Evolutionary conservation across 2,329 filamentous ascomycete genomes (phyloP).

Genomic region (Phoma sp.): DNA sequence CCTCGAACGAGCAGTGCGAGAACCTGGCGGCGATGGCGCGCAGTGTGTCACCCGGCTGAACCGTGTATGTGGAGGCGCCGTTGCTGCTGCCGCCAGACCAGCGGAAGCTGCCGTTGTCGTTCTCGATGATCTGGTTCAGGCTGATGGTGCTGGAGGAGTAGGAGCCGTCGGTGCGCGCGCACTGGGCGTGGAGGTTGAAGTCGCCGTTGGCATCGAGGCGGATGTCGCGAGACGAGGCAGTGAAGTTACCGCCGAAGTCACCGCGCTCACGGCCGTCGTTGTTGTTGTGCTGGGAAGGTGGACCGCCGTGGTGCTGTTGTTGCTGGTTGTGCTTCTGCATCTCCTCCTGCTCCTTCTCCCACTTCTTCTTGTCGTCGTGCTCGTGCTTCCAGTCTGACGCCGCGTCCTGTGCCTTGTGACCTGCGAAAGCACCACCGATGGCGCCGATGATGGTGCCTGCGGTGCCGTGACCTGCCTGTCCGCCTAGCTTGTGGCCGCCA

Average conservation of each 20-base stretch:
- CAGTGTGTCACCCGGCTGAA: constrained; percentile 36
- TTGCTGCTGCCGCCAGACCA: constrained; percentile 28
- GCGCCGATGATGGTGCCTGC: constrained; percentile 32
- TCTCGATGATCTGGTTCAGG: constrained; percentile 31
- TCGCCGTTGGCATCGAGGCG: constrained; percentile 36
- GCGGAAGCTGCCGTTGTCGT: constrained; percentile 33
- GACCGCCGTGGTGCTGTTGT: background rate
- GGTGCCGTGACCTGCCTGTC: constrained; percentile 32
- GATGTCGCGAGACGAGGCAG: constrained; percentile 30
- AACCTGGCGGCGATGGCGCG: constrained; percentile 33
- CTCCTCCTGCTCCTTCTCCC: constrained; percentile 28
- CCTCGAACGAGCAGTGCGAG: constrained; percentile 34
- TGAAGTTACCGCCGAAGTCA: constrained; percentile 35
- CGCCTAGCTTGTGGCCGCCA: constrained; percentile 34
- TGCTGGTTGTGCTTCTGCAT: constrained; percentile 25
- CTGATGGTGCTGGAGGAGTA: constrained; percentile 30
- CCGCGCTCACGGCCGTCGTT: constrained; percentile 19
- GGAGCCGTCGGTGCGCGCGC: constrained; percentile 30
- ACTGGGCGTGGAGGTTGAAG: constrained; percentile 35
- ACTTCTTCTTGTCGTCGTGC: constrained; percentile 36
- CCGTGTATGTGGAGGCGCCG: constrained; percentile 25
- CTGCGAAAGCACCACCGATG: constrained; percentile 32
- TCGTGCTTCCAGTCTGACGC: constrained; percentile 33
- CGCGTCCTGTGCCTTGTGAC: constrained; percentile 31
- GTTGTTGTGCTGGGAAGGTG: constrained; percentile 1